A percentile compares a stretch with the other conserved stretches of the same genome.
Conservation (phyloP, 2,329 filamentous ascomycete genomes). For the Fonsecaea pedrosoi region DNA sequence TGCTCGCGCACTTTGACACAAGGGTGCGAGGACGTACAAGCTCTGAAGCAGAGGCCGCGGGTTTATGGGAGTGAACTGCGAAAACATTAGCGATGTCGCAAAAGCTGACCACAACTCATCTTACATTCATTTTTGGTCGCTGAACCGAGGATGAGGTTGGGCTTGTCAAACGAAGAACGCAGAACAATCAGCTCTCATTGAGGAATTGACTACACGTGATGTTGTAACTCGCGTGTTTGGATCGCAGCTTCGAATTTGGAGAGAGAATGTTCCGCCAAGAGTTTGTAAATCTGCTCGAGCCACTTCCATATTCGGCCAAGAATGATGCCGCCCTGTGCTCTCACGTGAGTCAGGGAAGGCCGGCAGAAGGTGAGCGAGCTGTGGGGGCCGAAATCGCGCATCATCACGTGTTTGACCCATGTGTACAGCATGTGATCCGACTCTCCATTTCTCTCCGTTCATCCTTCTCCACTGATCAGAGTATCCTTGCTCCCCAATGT, state of each 20-base stretch:
- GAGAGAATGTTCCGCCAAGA: neutral
- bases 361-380: no score
- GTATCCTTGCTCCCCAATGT: no score
- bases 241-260: constrained; percentile 1
- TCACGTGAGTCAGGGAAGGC: no score
- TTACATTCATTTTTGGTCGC: constrained; percentile 48
- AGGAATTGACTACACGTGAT: neutral
- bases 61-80: constrained; percentile 88
- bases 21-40: constrained; percentile 66
- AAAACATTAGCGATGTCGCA: constrained; percentile 38
- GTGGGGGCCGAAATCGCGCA: no score
- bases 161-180: constrained; percentile 1
- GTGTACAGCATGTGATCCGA: neutral
- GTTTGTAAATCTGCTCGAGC: neutral
- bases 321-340: no score
- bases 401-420: neutral
- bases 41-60: constrained; percentile 95
- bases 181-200: neutral
- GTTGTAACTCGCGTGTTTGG: neutral
- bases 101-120: constrained; percentile 18
- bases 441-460: no score
- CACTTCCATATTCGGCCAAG: neutral
- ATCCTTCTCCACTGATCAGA: no score
- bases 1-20: neutral
- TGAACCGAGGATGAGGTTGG: neutral